Evolutionary conservation across 768 basidiomycete genomes (phyloP).

Genomic region (Amanita phalloides): DNA sequence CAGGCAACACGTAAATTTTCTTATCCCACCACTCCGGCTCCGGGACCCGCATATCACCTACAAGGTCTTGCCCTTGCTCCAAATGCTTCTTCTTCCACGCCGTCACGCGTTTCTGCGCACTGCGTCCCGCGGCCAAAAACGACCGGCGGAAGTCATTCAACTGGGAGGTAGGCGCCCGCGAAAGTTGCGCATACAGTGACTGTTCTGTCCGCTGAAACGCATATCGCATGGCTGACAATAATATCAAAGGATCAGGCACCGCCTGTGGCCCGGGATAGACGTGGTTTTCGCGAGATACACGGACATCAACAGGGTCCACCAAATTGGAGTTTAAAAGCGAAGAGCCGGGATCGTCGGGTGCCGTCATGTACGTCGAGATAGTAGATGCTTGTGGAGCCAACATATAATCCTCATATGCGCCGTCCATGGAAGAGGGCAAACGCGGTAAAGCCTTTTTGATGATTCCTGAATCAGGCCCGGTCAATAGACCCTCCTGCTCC

Average conservation of each 20-base stretch:
- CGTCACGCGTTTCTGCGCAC: constrained; percentile 39
- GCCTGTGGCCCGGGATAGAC: neutral
- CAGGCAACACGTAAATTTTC: constrained; percentile 55
- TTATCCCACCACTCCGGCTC: constrained; percentile 61
- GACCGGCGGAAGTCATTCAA: constrained; percentile 55
- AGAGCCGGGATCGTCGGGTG: neutral
- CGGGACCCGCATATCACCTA: constrained; percentile 23
- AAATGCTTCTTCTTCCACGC: constrained; percentile 50
- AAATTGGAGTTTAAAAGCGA: neutral
- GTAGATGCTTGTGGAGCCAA: constrained; percentile 10
- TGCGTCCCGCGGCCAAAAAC: constrained; percentile 41
- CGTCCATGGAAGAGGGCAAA: constrained; percentile 41
- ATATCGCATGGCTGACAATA: constrained; percentile 39
- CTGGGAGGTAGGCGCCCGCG: constrained; percentile 28
- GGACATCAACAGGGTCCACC: neutral
- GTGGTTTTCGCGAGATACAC: neutral
- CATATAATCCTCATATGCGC: constrained; percentile 29
- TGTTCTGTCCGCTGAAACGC: constrained; percentile 53
- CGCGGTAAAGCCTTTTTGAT: constrained; percentile 44
- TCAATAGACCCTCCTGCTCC: constrained; percentile 32
- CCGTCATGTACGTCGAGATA: constrained; percentile 2
- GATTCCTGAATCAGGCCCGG: constrained; percentile 15
- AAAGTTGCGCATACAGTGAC: constrained; percentile 42
- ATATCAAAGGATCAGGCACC: constrained; percentile 4
- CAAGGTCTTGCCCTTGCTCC: too few species aligned